Conservation (phyloP, 108 stramenopile species). For the Cyclostephanos tholiformis region DNA sequence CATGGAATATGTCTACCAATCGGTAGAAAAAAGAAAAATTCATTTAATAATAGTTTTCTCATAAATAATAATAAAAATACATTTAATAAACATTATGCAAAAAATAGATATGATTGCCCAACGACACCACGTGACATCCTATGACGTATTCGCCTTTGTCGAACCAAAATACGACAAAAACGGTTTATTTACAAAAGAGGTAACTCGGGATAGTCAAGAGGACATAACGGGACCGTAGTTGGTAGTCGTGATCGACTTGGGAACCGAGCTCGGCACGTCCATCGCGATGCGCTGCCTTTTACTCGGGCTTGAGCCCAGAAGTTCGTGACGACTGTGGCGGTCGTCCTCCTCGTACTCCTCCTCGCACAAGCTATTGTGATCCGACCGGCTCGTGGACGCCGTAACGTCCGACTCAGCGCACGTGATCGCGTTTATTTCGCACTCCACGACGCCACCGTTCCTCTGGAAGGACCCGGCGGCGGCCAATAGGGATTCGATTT, state of each 20-base stretch:
- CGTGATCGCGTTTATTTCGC: constrained; percentile 47
- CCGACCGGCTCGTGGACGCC: constrained; percentile 40
- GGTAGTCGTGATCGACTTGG: constrained; percentile 44
- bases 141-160: too few relatives aligned
- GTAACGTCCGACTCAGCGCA: constrained; percentile 54
- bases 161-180: too few relatives aligned
- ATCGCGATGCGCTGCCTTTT: constrained; percentile 24
- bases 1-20: too few relatives aligned
- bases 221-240: constrained; percentile 19
- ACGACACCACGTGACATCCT: too few relatives aligned
- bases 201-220: too few relatives aligned
- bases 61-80: too few relatives aligned
- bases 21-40: too few relatives aligned
- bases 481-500: constrained; percentile 68
- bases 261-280: constrained; percentile 35
- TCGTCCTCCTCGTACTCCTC: constrained; percentile 34
- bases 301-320: constrained; percentile 1
- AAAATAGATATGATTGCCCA: too few relatives aligned
- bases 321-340: background rate
- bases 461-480: constrained; percentile 59
- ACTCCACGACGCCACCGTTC: constrained; percentile 13
- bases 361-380: constrained; percentile 43
- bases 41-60: too few relatives aligned
- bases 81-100: too few relatives aligned
- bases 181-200: too few relatives aligned